Evolutionary conservation across 192 early-diverging fungal species (phyloP).

Genomic region (Coemansia sp.): DNA sequence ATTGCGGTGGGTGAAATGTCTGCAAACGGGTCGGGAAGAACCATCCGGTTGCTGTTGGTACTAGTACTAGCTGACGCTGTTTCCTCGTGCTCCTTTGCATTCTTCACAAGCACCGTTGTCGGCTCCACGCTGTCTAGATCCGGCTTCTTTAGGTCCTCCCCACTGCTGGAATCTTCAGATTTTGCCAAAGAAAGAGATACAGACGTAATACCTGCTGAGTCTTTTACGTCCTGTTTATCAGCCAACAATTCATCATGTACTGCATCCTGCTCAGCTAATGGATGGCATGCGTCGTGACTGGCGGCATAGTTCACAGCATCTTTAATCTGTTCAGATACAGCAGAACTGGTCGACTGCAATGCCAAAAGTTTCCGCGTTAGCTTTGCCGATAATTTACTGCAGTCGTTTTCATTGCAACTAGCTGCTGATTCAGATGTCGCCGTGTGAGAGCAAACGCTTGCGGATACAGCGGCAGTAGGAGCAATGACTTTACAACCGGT

Average conservation of each 20-base stretch:
- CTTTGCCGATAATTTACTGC: conserved; percentile 26
- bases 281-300: neutral
- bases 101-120: conserved; percentile 30
- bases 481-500: neutral
- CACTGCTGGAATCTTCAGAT: neutral
- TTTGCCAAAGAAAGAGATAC: neutral
- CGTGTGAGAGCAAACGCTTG: neutral
- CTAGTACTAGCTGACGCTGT: conserved; percentile 3
- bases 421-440: neutral
- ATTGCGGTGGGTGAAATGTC: conserved; percentile 49
- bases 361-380: conserved; percentile 48
- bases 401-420: neutral
- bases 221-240: neutral
- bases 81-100: conserved; percentile 44
- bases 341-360: conserved; percentile 2
- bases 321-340: neutral
- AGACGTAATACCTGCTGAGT: neutral
- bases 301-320: no score
- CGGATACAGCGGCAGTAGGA: neutral
- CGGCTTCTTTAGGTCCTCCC: neutral
- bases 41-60: conserved; percentile 20
- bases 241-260: no score
- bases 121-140: conserved; percentile 47
- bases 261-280: neutral
- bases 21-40: conserved; percentile 48